Evolutionary conservation across 768 basidiomycete species (phyloP).

Genomic region (Kockovaella imperatae): DNA sequence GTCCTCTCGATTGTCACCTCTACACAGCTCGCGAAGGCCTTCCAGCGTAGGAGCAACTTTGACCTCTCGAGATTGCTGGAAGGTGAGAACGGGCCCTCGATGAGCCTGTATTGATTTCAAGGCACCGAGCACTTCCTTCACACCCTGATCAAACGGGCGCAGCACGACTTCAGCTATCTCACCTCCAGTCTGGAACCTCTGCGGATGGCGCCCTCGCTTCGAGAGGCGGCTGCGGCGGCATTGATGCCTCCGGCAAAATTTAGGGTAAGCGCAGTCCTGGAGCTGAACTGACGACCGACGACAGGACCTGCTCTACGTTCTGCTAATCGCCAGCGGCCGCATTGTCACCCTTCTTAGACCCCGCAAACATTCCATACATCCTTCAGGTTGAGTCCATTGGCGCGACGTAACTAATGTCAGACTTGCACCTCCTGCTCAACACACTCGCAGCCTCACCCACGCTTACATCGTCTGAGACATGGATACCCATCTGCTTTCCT

Average conservation of each 20-base stretch:
- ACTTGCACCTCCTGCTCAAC: slow-evolving; percentile 86
- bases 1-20: slow-evolving; percentile 84
- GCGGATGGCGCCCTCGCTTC: slow-evolving; percentile 59
- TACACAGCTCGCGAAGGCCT: slow-evolving; percentile 72
- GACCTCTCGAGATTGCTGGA: slow-evolving; percentile 55
- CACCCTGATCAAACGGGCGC: slow-evolving; percentile 61
- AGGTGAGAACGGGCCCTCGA: slow-evolving; percentile 26
- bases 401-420: slow-evolving; percentile 45
- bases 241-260: slow-evolving; percentile 73
- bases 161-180: slow-evolving; percentile 71
- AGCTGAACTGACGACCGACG: slow-evolving; percentile 3
- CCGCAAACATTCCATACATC: slow-evolving; percentile 89
- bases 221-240: slow-evolving; percentile 68
- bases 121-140: slow-evolving; percentile 76
- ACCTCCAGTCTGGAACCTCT: slow-evolving; percentile 75
- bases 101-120: slow-evolving; percentile 31
- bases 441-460: slow-evolving; percentile 78
- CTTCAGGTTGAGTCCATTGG: slow-evolving; percentile 56
- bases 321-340: slow-evolving; percentile 68
- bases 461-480: slow-evolving; percentile 66
- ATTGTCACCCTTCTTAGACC: slow-evolving; percentile 84
- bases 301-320: slow-evolving; percentile 86
- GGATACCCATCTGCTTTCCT: slow-evolving; percentile 92
- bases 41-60: slow-evolving; percentile 83
- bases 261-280: slow-evolving; percentile 51